Conservation (phyloP, 495 filamentous ascomycete genomes). For the Trichocladium antarcticum region DNA sequence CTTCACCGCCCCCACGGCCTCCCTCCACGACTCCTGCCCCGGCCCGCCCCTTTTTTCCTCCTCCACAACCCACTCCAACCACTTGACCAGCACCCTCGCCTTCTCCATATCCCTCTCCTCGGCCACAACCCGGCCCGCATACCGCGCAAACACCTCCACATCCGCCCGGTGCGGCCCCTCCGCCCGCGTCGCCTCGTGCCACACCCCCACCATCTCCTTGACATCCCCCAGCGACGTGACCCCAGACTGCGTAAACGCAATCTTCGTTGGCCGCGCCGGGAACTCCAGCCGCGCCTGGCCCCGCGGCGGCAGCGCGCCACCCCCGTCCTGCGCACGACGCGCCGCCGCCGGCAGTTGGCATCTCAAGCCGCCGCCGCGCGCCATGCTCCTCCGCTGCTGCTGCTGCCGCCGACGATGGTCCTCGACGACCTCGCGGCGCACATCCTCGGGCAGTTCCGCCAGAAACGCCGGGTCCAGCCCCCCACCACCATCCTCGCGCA, state of each 20-base stretch:
- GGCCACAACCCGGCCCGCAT: constrained; percentile 54
- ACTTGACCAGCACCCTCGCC: constrained; percentile 38
- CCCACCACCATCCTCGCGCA: constrained; percentile 19
- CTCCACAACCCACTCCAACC: constrained; percentile 61
- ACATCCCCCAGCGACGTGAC: constrained; percentile 23
- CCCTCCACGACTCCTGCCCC: constrained; percentile 27
- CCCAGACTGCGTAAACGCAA: constrained; percentile 20
- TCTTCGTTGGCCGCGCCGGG: constrained; percentile 24
- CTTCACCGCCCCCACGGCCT: constrained; percentile 46
- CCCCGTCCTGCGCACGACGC: constrained; percentile 1
- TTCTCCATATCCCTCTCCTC: constrained; percentile 63
- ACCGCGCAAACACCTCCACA: constrained; percentile 56
- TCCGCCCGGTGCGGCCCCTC: constrained; percentile 69
- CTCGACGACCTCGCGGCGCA: constrained; percentile 63
- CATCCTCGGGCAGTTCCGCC: constrained; percentile 67
- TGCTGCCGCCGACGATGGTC: constrained; percentile 53
- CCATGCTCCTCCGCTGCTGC: no score
- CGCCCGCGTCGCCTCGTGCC: constrained; percentile 52
- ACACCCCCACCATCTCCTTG: constrained; percentile 44
- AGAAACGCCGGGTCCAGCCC: constrained; percentile 62
- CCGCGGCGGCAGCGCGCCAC: constrained; percentile 1
- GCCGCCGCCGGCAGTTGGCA: constrained; percentile 1
- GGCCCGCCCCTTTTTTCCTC: constrained; percentile 32
- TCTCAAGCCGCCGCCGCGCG: constrained; percentile 24
- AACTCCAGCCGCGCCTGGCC: constrained; percentile 31